Conservation (phyloP, 805 yeast genomes). For the Candida krabiensis region DNA sequence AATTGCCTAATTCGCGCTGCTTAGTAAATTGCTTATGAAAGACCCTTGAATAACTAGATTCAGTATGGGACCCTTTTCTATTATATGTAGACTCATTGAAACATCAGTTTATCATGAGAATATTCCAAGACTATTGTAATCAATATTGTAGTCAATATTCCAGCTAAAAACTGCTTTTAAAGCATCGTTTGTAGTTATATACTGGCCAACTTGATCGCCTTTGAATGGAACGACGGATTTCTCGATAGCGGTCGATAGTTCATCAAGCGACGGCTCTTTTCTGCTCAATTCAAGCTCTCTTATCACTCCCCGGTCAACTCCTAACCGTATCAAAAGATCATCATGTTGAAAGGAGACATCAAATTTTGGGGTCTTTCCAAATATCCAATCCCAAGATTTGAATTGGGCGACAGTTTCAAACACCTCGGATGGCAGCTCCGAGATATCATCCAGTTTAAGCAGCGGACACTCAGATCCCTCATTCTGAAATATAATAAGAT, state of each 20-base stretch:
- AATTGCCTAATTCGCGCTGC: constrained; percentile 14
- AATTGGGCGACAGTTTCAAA: constrained; percentile 40
- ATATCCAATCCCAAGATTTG: constrained; percentile 70
- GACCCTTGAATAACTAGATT: too few relatives aligned
- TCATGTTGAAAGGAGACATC: constrained; percentile 44
- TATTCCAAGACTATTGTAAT: constrained; percentile 12
- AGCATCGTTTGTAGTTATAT: constrained; percentile 11
- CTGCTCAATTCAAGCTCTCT: constrained; percentile 12
- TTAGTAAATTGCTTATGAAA: too few relatives aligned
- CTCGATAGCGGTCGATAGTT: constrained; percentile 9
- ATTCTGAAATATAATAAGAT: constrained; percentile 8
- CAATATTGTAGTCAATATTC: constrained; percentile 28
- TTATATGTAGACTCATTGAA: too few relatives aligned
- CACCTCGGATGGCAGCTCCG: constrained; percentile 39
- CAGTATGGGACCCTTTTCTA: too few relatives aligned
- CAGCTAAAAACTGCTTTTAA: constrained; percentile 23
- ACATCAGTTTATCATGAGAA: too few relatives aligned
- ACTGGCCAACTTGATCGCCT: constrained; percentile 15
- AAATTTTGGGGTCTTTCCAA: constrained; percentile 76
- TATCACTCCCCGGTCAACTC: constrained; percentile 53
- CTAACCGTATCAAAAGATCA: constrained; percentile 28
- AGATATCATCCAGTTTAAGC: constrained; percentile 23
- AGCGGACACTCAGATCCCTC: constrained; percentile 20
- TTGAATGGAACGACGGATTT: constrained; percentile 18
- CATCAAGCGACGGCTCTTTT: constrained; percentile 14